Base-by-base conservation (phyloP, 2,329 filamentous ascomycete genomes). In the Torrubiella hemipterigena region DNA sequence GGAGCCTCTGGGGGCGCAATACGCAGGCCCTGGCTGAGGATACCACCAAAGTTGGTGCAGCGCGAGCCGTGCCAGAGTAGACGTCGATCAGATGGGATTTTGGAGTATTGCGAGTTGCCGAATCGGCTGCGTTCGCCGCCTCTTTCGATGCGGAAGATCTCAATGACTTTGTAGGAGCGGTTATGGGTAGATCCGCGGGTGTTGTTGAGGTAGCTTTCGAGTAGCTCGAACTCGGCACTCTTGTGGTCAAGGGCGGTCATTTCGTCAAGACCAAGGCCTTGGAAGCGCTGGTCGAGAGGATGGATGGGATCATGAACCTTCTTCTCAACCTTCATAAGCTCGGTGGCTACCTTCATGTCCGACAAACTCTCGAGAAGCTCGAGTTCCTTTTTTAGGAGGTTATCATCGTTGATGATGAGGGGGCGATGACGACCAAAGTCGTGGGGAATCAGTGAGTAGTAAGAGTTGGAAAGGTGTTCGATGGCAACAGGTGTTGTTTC, bases 61-160 rank as follows among this genome's bases (percentile, higher is more conserved):
- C 84, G 76, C 12, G 81, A 87, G 12, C 86, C 85, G 49, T 93
- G 86, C 86, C 86, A 94, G 3, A 94, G 66, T 2, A 93, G 72
- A 13, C 82, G 74, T 16, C 80, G 73, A 48, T 91, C 72, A 29
- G 69, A 70, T n/a, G 65, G 58, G 8, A 64, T 49, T 29, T 67
- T 65, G 15, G 69, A 53, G 37, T 65, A 77, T 7, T 51, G 32
- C 26, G 68, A 73, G 25, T 67, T 55, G 5, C 73, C 54, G 46
- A 89, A 87, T 2, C 81, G 77, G 1, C 75, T 67, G 6, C 62
- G 55, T 54, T 93, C 86, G 25, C 81, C 81, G 12, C 71, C 50
- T 2, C 86, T 76, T 48, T 86, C 75, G 40, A 93, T 81, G 23
- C 84, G 77, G 67, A 93, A 93, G 41, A 93, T 87, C 29, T 84